These are phyloP conservation scores for Pilatotrama ljubarskyi DNA, from an alignment of 768 basidiomycete genomes.

Conservation along the genomic window DNA sequence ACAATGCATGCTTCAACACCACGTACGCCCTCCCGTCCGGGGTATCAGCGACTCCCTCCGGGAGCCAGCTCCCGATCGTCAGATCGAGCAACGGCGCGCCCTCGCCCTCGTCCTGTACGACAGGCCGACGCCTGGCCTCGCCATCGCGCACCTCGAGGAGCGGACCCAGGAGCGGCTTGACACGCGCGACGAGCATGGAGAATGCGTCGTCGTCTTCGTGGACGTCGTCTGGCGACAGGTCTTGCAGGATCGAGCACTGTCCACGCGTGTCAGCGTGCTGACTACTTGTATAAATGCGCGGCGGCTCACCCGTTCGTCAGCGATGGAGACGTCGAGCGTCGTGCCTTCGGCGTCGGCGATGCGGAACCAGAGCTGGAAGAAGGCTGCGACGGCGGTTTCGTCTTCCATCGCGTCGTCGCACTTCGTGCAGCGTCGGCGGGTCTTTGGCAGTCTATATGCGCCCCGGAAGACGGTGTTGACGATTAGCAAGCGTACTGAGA, in stretches of 20 bases:
- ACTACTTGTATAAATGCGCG: too few relatives aligned
- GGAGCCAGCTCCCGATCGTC: conserved; percentile 17
- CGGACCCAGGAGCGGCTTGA: conserved; percentile 50
- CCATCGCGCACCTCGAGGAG: conserved; percentile 42
- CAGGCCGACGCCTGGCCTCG: conserved; percentile 9
- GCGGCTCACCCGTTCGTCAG: conserved; percentile 44
- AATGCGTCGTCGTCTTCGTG: conserved; percentile 40
- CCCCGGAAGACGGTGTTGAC: too few relatives aligned
- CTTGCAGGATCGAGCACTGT: conserved; percentile 40
- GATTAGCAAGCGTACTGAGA: neutral
- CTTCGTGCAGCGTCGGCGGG: conserved; percentile 42
- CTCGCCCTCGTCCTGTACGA: neutral
- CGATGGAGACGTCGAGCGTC: conserved; percentile 48
- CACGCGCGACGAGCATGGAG: conserved; percentile 38
- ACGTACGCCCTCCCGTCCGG: conserved; percentile 11
- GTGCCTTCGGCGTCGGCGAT: conserved; percentile 51
- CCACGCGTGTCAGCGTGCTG: too few relatives aligned
- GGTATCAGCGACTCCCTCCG: conserved; percentile 4
- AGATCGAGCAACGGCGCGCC: conserved; percentile 14
- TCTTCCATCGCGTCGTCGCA: conserved; percentile 55
- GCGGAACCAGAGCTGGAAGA: conserved; percentile 50
- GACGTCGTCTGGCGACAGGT: conserved; percentile 45
- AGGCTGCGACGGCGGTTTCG: conserved; percentile 36
- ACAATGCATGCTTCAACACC: conserved; percentile 8
- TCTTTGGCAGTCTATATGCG: conserved; percentile 43